These are phyloP conservation scores for Choanephora cucurbitarum DNA, from an alignment of 371 early-diverging fungal species.

Conservation along the genomic window DNA sequence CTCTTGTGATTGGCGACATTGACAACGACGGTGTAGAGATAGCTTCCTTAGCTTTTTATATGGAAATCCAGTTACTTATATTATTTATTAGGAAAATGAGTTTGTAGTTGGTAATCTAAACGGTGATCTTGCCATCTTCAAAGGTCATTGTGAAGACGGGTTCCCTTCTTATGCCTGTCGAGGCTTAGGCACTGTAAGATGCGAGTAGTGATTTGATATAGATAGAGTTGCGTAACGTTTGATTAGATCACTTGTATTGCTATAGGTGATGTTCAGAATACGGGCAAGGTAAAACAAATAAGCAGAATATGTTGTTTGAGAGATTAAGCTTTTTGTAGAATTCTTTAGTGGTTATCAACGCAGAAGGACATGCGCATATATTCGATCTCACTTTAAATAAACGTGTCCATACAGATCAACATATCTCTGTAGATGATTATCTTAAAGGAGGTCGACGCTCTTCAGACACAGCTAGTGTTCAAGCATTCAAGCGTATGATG, in stretches of 20 bases:
- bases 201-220: neutral
- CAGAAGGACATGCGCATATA: conserved; percentile 69
- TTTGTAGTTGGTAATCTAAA: conserved; percentile 82
- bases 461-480: conserved; percentile 46
- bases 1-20: conserved; percentile 80
- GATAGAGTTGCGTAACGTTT: neutral
- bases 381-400: conserved; percentile 53
- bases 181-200: conserved; percentile 63
- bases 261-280: conserved; percentile 67
- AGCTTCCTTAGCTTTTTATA: no score
- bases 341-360: conserved; percentile 67
- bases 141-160: conserved; percentile 61
- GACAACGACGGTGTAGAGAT: conserved; percentile 74
- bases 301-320: neutral
- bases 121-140: conserved; percentile 81
- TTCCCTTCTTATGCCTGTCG: conserved; percentile 59
- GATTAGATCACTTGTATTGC: conserved; percentile 68
- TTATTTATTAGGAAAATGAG: conserved; percentile 66
- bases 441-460: conserved; percentile 37
- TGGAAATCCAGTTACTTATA: conserved; percentile 1
- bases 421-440: conserved; percentile 44
- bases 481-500: conserved; percentile 42
- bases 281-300: conserved; percentile 43
- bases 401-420: conserved; percentile 13
- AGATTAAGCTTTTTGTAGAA: conserved; percentile 29